phyloP scores from a whole-genome alignment of 2,329 filamentous ascomycete genomes.

The Nemania sp. region DNA sequence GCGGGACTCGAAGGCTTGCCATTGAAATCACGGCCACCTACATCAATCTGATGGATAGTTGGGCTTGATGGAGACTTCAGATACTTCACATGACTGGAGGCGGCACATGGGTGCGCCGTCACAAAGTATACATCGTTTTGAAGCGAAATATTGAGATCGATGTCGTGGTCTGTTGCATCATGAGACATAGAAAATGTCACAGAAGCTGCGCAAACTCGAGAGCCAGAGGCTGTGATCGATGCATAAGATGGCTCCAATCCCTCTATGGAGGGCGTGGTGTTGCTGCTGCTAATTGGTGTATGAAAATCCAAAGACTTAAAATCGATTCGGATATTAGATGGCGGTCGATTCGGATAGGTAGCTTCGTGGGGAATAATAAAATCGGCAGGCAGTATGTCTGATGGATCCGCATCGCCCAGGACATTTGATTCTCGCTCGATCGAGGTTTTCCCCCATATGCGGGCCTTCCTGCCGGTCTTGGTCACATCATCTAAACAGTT shows the following conservation, averaged over 20 bases:
- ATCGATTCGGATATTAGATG: slow-evolving; percentile 52
- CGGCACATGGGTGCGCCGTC: slow-evolving; percentile 67
- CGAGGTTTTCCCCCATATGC: slow-evolving; percentile 63
- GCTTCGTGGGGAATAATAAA: slow-evolving; percentile 66
- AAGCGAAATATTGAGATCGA: slow-evolving; percentile 51
- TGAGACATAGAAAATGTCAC: slow-evolving; percentile 48
- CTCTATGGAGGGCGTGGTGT: slow-evolving; percentile 51
- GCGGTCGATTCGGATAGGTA: slow-evolving; percentile 53
- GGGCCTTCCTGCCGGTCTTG: slow-evolving; percentile 58
- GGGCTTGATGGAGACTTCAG: slow-evolving; percentile 64
- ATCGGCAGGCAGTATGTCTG: slow-evolving; percentile 61
- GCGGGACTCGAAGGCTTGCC: slow-evolving; percentile 53
- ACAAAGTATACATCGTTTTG: slow-evolving; percentile 66
- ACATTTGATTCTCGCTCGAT: slow-evolving; percentile 66
- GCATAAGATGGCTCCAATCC: slow-evolving; percentile 47
- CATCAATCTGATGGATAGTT: slow-evolving; percentile 61
- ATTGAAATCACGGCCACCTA: slow-evolving; percentile 50
- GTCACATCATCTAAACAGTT: slow-evolving; percentile 51
- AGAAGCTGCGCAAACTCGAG: slow-evolving; percentile 48
- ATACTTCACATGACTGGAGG: slow-evolving; percentile 60
- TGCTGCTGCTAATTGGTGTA: slow-evolving; percentile 49
- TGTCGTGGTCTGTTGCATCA: slow-evolving; percentile 46
- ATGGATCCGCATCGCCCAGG: slow-evolving; percentile 60
- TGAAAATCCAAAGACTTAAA: slow-evolving; percentile 57
- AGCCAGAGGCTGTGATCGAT: slow-evolving; percentile 38